Evolutionary conservation across 345 rosid species (phyloP).

Genomic region (Citrus medica): DNA sequence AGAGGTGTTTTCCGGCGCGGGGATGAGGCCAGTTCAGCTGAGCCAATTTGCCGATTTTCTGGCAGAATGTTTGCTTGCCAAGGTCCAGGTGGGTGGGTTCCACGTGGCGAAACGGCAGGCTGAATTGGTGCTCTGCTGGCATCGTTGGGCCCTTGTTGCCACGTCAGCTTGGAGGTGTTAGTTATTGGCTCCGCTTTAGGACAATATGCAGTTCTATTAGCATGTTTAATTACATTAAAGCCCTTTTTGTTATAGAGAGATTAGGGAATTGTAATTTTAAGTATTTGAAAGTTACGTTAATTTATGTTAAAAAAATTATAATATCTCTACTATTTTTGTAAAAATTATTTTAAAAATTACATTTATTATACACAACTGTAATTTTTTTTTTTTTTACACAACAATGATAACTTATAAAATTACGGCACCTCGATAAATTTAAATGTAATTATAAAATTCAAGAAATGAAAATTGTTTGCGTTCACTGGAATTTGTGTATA

Average conservation of each 20-base stretch:
- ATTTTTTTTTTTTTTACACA: too few relatives aligned
- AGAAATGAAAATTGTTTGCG: neutral
- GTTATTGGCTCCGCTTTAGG: neutral
- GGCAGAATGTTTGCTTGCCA: slow-evolving; percentile 71
- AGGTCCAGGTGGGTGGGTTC: slow-evolving; percentile 81
- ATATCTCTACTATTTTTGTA: too few relatives aligned
- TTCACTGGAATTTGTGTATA: neutral
- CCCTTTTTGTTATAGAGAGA: too few relatives aligned
- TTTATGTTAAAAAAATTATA: too few relatives aligned
- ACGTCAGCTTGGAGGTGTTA: slow-evolving; percentile 89
- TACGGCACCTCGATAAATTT: neutral
- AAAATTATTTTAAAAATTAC: too few relatives aligned
- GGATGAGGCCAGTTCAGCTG: slow-evolving; percentile 68
- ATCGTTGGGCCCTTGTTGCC: slow-evolving; percentile 67
- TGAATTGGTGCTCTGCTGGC: slow-evolving; percentile 96
- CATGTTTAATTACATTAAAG: neutral
- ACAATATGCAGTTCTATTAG: neutral
- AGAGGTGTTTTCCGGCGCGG: slow-evolving; percentile 68
- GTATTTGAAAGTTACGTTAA: neutral
- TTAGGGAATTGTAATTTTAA: neutral
- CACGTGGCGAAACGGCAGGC: slow-evolving; percentile 81
- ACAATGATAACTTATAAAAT: neutral
- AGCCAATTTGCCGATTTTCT: slow-evolving; percentile 91
- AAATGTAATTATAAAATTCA: neutral
- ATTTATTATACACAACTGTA: too few relatives aligned